Conservation (phyloP, 108 stramenopile genomes). For the Nitzschia inconspicua region DNA sequence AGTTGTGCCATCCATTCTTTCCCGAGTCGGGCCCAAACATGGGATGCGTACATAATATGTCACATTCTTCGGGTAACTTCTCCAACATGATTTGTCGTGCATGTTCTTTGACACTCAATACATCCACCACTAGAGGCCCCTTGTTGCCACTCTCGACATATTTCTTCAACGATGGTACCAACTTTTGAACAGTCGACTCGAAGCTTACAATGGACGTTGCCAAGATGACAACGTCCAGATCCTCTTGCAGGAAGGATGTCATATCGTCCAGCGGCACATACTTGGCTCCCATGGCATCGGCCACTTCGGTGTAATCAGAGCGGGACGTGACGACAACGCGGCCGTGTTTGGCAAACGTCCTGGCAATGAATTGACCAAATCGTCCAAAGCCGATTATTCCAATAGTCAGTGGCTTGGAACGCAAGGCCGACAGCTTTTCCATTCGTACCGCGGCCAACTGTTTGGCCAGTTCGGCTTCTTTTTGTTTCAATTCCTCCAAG, state of each 20-base stretch:
- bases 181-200: slow-evolving; percentile 61
- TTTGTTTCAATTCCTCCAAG: slow-evolving; percentile 62
- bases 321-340: slow-evolving; percentile 58
- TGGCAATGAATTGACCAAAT: slow-evolving; percentile 94
- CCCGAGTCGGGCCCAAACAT: slow-evolving; percentile 99
- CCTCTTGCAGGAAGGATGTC: slow-evolving; percentile 53
- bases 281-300: slow-evolving; percentile 69
- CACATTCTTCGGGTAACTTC: slow-evolving; percentile 77
- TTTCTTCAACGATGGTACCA: slow-evolving; percentile 35
- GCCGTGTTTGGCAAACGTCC: slow-evolving; percentile 67
- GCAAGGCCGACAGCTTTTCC: slow-evolving; percentile 58
- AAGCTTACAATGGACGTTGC: slow-evolving; percentile 85
- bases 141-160: slow-evolving; percentile 16
- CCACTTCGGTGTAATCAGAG: slow-evolving; percentile 72
- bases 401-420: slow-evolving; percentile 77
- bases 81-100: slow-evolving; percentile 84
- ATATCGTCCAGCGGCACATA: slow-evolving; percentile 63
- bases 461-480: slow-evolving; percentile 52
- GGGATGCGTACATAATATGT: slow-evolving; percentile 97
- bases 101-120: slow-evolving; percentile 96
- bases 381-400: slow-evolving; percentile 92
- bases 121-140: slow-evolving; percentile 91
- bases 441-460: slow-evolving; percentile 56
- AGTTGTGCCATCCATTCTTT: slow-evolving; percentile 85
- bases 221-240: slow-evolving; percentile 80